Evolutionary conservation across 805 yeast genomes (phyloP).

Genomic region (Starmerella lactis-condensi): DNA sequence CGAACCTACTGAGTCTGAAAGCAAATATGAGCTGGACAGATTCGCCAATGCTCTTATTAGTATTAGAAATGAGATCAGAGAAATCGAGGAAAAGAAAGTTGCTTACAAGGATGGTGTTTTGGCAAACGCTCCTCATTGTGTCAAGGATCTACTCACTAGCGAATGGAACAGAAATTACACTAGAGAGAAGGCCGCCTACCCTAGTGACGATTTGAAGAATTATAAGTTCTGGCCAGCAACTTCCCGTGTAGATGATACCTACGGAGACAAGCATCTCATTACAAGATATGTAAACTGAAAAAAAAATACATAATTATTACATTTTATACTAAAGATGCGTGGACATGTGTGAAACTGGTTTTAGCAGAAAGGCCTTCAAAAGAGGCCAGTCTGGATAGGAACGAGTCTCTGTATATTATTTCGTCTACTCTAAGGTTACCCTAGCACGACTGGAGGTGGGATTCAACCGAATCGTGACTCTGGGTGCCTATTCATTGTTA

Average conservation of each 20-base stretch:
- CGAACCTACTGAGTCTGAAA: slow-evolving; percentile 94
- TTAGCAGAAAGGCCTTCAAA: slow-evolving; percentile 11
- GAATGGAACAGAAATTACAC: slow-evolving; percentile 88
- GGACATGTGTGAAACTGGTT: slow-evolving; percentile 13
- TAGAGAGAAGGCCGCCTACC: slow-evolving; percentile 85
- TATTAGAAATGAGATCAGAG: slow-evolving; percentile 66
- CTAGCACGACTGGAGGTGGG: slow-evolving; percentile 20
- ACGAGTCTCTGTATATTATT: slow-evolving; percentile 13
- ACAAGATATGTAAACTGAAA: slow-evolving; percentile 48
- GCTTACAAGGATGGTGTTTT: slow-evolving; percentile 43
- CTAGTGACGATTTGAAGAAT: slow-evolving; percentile 51
- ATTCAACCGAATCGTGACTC: slow-evolving; percentile 19
- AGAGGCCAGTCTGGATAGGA: slow-evolving; percentile 10
- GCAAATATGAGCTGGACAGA: slow-evolving; percentile 70
- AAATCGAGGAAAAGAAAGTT: slow-evolving; percentile 45
- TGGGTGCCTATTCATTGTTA: slow-evolving; percentile 20
- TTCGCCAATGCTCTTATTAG: slow-evolving; percentile 74
- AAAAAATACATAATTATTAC: background rate
- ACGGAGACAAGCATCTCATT: slow-evolving; percentile 78
- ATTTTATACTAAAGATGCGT: background rate
- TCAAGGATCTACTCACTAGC: slow-evolving; percentile 47
- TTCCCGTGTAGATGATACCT: slow-evolving; percentile 80
- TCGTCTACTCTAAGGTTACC: slow-evolving; percentile 19
- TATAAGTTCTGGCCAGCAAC: slow-evolving; percentile 93
- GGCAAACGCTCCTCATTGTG: slow-evolving; percentile 83